Conservation (phyloP, 805 yeast species). For the Teunomyces atbi region DNA sequence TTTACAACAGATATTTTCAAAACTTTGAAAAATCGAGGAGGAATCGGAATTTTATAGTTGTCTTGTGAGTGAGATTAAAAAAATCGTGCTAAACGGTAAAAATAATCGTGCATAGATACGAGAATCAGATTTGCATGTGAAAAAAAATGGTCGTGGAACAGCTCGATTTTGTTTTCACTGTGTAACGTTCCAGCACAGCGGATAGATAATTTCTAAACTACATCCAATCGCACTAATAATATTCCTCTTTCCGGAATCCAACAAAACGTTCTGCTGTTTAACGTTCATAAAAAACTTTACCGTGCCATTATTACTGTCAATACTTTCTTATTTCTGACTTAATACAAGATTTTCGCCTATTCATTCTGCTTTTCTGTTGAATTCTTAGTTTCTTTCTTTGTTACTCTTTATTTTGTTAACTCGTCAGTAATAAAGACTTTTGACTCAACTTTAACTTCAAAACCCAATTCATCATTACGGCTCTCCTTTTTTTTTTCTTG, state of each 20-base stretch:
- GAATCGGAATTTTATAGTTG: not conserved
- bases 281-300: too few species aligned
- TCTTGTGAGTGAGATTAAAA: constrained; percentile 3
- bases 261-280: not conserved
- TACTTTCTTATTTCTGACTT: too few species aligned
- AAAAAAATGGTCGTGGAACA: not conserved
- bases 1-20: not conserved
- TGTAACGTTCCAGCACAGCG: not conserved
- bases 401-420: too few species aligned
- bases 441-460: too few species aligned
- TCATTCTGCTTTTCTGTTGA: too few species aligned
- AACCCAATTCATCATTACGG: too few species aligned
- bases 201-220: not conserved
- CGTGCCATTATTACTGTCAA: too few species aligned
- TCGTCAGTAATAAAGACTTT: too few species aligned
- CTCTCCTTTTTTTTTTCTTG: too few species aligned
- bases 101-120: constrained; percentile 1
- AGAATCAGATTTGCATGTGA: constrained; percentile 1
- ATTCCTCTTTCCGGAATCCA: not conserved
- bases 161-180: not conserved
- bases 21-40: not conserved
- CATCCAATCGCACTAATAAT: not conserved
- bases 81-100: not conserved
- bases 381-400: too few species aligned
- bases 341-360: too few species aligned